Evolutionary conservation across 306 rosid genomes (phyloP).

Genomic region (Rubus idaeus): DNA sequence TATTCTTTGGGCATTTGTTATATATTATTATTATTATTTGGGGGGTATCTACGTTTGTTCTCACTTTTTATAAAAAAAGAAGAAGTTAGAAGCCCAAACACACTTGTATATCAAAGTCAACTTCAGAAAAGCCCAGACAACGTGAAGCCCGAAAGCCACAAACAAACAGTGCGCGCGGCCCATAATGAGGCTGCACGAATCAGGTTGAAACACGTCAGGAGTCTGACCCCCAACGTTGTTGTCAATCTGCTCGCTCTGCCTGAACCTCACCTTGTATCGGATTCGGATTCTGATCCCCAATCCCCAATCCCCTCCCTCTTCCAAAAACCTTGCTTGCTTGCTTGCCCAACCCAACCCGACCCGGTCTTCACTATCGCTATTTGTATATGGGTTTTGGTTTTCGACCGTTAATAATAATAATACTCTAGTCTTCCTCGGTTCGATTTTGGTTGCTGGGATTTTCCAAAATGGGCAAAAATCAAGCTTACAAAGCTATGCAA

Average conservation of each 20-base stretch:
- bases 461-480: conserved; percentile 85
- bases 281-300: background rate
- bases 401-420: background rate
- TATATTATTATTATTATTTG: too few relatives aligned
- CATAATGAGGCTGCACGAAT: background rate
- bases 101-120: too few relatives aligned
- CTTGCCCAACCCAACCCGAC: too few relatives aligned
- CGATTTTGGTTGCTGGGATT: background rate
- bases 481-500: conserved; percentile 99
- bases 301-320: background rate
- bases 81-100: too few relatives aligned
- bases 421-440: background rate
- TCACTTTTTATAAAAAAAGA: too few relatives aligned
- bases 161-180: too few relatives aligned
- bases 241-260: background rate
- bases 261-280: conserved; percentile 7
- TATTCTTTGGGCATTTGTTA: too few relatives aligned
- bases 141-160: too few relatives aligned
- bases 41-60: too few relatives aligned
- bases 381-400: background rate
- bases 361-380: too few relatives aligned
- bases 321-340: background rate
- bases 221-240: background rate
- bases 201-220: background rate
- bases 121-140: too few relatives aligned